A percentile compares a stretch with the other conserved stretches of the same genome.
phyloP scores from a whole-genome alignment of 2,329 filamentous ascomycete species.

The Phialocephala sp. region DNA sequence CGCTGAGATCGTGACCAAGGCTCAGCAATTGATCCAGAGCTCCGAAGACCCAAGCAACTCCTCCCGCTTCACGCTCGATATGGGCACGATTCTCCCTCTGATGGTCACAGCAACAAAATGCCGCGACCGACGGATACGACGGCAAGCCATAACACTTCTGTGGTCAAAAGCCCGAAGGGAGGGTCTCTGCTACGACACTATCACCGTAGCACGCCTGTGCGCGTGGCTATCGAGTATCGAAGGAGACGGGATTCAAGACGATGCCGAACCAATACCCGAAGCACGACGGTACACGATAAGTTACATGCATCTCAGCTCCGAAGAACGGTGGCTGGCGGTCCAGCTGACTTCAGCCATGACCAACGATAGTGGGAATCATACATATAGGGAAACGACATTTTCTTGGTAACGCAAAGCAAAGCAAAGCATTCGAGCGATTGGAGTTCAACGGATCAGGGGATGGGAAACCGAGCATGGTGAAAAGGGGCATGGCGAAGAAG shows the following conservation, averaged over 20 bases:
- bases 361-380: constrained; percentile 34
- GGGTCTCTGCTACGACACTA: constrained; percentile 42
- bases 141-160: constrained; percentile 40
- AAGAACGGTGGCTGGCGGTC: constrained; percentile 42
- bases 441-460: neutral
- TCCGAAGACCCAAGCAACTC: constrained; percentile 41
- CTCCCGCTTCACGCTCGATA: constrained; percentile 42
- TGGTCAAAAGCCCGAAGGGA: constrained; percentile 43
- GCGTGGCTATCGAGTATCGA: constrained; percentile 43
- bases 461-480: constrained; percentile 6
- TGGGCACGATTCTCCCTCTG: constrained; percentile 42
- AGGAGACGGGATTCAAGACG: constrained; percentile 40
- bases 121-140: constrained; percentile 38
- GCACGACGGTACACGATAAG: constrained; percentile 37
- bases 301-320: constrained; percentile 41
- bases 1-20: constrained; percentile 40
- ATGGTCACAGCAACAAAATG: constrained; percentile 42
- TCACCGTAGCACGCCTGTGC: constrained; percentile 41
- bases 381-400: constrained; percentile 42
- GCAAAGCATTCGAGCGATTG: constrained; percentile 10
- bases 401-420: constrained; percentile 37
- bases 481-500: constrained; percentile 22
- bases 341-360: constrained; percentile 38
- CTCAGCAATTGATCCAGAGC: constrained; percentile 37
- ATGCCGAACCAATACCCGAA: constrained; percentile 38